Conservation (phyloP, 352 stramenopile species). For the Globisporangium orthogonon region DNA sequence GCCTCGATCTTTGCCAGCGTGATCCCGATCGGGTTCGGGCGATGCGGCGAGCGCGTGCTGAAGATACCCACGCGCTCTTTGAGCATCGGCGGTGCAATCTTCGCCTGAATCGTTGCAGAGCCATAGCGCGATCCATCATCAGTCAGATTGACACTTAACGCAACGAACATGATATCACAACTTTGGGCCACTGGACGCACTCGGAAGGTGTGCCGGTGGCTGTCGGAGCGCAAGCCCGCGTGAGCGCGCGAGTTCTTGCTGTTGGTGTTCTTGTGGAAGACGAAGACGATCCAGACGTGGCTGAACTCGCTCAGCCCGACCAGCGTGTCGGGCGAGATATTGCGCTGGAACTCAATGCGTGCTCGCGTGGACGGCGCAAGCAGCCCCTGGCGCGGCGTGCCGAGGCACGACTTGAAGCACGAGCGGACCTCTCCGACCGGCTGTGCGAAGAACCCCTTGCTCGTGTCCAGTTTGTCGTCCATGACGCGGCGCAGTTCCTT, state of each 20-base stretch:
- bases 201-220: slow-evolving; percentile 67
- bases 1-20: slow-evolving; percentile 85
- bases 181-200: slow-evolving; percentile 11
- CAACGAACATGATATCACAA: no score
- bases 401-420: slow-evolving; percentile 72
- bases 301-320: slow-evolving; percentile 70
- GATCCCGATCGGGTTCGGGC: slow-evolving; percentile 95
- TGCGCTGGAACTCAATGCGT: slow-evolving; percentile 73
- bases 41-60: slow-evolving; percentile 94
- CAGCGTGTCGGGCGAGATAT: slow-evolving; percentile 71
- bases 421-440: slow-evolving; percentile 67
- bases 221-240: slow-evolving; percentile 54
- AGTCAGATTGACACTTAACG: not conserved
- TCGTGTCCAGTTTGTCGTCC: slow-evolving; percentile 72
- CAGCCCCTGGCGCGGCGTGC: slow-evolving; percentile 69
- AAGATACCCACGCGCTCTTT: slow-evolving; percentile 91
- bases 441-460: slow-evolving; percentile 71
- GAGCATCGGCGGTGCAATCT: slow-evolving; percentile 60
- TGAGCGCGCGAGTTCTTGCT: slow-evolving; percentile 69
- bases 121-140: not conserved
- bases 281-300: slow-evolving; percentile 87
- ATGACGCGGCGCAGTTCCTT: slow-evolving; percentile 68
- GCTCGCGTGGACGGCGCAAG: slow-evolving; percentile 66
- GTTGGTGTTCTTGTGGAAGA: slow-evolving; percentile 90
- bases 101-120: slow-evolving; percentile 31